These are phyloP conservation scores for Rugonectria rugulosa DNA, from an alignment of 2,329 filamentous ascomycete species.

Conservation along the genomic window DNA sequence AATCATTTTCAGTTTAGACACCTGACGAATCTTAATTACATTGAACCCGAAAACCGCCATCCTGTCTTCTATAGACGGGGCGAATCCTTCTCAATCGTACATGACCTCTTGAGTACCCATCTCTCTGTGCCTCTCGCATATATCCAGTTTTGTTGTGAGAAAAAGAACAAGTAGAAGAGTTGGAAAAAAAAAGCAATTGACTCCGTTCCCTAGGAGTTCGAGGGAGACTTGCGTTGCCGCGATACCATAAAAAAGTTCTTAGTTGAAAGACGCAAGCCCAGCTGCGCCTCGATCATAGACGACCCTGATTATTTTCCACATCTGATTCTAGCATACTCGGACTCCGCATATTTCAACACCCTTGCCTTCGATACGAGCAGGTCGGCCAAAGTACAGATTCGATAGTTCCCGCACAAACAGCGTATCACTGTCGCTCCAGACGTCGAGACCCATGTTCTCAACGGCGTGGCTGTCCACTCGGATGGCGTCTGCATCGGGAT, in stretches of 20 bases:
- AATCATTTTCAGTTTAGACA: too few species aligned
- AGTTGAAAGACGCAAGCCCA: conserved; percentile 36
- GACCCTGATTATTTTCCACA: neutral
- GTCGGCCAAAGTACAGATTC: conserved; percentile 70
- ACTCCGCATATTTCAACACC: conserved; percentile 79
- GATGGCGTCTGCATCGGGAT: conserved; percentile 50
- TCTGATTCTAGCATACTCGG: conserved; percentile 64
- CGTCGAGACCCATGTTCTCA: conserved; percentile 76
- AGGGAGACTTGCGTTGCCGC: conserved; percentile 22
- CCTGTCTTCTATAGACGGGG: too few species aligned
- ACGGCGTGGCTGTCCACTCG: conserved; percentile 71
- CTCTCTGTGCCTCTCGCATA: neutral
- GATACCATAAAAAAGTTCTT: conserved; percentile 29
- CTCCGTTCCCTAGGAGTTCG: conserved; percentile 2
- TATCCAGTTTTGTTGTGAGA: too few species aligned
- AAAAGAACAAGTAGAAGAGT: too few species aligned
- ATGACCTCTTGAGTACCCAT: too few species aligned
- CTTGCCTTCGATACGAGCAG: conserved; percentile 70
- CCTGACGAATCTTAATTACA: too few species aligned
- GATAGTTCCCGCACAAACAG: conserved; percentile 71
- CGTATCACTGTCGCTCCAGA: conserved; percentile 77
- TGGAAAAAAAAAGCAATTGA: conserved; percentile 6
- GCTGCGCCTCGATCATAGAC: conserved; percentile 29
- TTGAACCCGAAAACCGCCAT: too few species aligned
- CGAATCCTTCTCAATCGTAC: conserved; percentile 6